Conservation (phyloP, 1,284 basidiomycete species). For the Erythrobasidium hasegawianum region DNA sequence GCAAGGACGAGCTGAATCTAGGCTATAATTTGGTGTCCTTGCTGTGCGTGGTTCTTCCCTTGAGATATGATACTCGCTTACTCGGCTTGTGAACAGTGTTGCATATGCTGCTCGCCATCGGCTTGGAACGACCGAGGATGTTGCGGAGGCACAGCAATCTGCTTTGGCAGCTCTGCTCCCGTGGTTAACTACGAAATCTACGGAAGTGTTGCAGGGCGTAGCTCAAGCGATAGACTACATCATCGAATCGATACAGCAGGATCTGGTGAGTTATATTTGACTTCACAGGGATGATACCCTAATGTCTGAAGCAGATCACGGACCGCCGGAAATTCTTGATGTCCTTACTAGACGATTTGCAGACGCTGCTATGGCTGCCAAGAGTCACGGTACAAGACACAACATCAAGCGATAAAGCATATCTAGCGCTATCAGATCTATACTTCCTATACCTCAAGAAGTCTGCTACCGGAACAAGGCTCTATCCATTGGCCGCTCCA, state of each 20-base stretch:
- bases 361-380: conserved; percentile 1
- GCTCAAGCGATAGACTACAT: conserved; percentile 10
- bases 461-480: not conserved
- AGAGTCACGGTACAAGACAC: not conserved
- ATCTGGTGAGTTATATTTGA: conserved; percentile 3
- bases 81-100: not conserved
- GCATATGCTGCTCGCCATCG: not conserved
- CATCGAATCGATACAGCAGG: not conserved
- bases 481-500: not conserved
- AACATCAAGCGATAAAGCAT: conserved; percentile 16
- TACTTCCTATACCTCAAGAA: not conserved
- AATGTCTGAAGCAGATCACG: not conserved
- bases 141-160: not conserved
- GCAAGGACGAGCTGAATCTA: not conserved
- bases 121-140: not conserved
- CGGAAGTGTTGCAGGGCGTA: not conserved
- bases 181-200: conserved; percentile 11
- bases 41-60: conserved; percentile 6
- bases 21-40: conserved; percentile 17
- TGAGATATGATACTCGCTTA: not conserved
- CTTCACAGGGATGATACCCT: not conserved
- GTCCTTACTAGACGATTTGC: conserved; percentile 8
- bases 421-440: conserved; percentile 23
- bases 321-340: conserved; percentile 1
- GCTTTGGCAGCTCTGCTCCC: not conserved